Base-by-base conservation (phyloP, 129 eudicot genomes). In the Centella asiatica region DNA sequence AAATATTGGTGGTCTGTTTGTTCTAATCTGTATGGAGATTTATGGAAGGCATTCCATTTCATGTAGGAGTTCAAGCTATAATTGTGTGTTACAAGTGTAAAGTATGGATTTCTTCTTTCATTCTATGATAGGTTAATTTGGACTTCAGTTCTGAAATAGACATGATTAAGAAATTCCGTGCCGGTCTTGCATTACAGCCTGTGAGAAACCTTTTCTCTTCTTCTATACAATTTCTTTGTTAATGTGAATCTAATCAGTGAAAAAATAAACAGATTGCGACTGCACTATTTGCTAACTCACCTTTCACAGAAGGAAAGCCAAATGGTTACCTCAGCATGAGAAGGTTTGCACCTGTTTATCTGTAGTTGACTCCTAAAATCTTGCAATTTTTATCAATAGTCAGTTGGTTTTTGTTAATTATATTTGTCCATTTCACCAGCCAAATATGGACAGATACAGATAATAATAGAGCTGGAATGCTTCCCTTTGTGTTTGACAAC, bases 401-500 rank as follows among this genome's bases (percentile, higher is more conserved):
- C 19, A 31, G 22, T 31, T 0, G n/a, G 9, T 19, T 28, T 44
- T n/a, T n/a, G n/a, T n/a, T n/a, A 11, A 4, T 2, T 56, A 17
- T 62, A 54, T 22, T 17, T 29, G n/a, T n/a, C 48, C 15, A 2
- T 27, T 39, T 55, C n/a, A 17, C 60, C 95, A 93, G 99, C 74
- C 99, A 93, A 76, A 85, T 88, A 55, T 93, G 99, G 99, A 86
- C 99, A 7, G 95, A 88, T 65, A 93, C 96, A 5, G 99, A 93
- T 68, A 93, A 93, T 17, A 72, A 85, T 60, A 92, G 99, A 44
- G 69, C 92, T 67, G 99, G 99, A 68, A 93, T 93, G 99, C 95
- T 87, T 76, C 99, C 99, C 1, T 93, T 93, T 70, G 99, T 93
- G 15, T 93, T 93, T 61, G 96, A 82, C 31, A 92, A 93, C 71